Conservation (phyloP, 768 basidiomycete species). For the Podaxis sp. region DNA sequence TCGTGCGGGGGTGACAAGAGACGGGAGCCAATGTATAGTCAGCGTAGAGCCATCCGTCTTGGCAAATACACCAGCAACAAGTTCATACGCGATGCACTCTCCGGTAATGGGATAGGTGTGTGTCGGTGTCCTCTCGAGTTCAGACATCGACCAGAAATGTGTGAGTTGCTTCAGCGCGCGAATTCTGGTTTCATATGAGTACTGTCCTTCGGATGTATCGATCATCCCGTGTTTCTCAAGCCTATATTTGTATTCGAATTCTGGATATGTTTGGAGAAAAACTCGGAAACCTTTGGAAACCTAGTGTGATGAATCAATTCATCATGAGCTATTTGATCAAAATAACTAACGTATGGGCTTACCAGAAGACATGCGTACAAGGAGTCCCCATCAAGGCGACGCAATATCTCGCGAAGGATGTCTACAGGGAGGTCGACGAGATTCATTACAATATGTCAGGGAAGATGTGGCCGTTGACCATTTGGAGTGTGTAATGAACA, state of each 20-base stretch:
- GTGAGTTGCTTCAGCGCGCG: background rate
- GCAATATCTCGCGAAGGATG: slow-evolving; percentile 8
- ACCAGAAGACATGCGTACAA: slow-evolving; percentile 1
- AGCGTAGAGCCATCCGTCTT: slow-evolving; percentile 32
- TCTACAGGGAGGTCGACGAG: slow-evolving; percentile 8
- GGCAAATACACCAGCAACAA: slow-evolving; percentile 60
- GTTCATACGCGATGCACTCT: slow-evolving; percentile 48
- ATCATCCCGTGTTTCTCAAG: slow-evolving; percentile 9
- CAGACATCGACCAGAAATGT: background rate
- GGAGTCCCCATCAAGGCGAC: background rate
- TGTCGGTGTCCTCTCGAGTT: background rate
- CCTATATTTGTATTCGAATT: slow-evolving; percentile 11
- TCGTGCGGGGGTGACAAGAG: slow-evolving; percentile 19
- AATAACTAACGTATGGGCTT: background rate
- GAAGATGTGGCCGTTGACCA: background rate
- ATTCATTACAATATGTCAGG: background rate
- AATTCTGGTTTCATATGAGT: background rate
- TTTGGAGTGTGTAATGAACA: background rate
- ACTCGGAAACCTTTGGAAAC: slow-evolving; percentile 1
- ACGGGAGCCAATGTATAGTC: slow-evolving; percentile 25
- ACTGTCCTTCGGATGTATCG: background rate
- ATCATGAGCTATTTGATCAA: background rate
- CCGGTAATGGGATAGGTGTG: slow-evolving; percentile 17
- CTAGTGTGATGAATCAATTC: background rate
- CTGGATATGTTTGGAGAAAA: background rate